These are phyloP conservation scores for Penstemon barbatus DNA, from an alignment of 257 asterid genomes.

Conservation along the genomic window DNA sequence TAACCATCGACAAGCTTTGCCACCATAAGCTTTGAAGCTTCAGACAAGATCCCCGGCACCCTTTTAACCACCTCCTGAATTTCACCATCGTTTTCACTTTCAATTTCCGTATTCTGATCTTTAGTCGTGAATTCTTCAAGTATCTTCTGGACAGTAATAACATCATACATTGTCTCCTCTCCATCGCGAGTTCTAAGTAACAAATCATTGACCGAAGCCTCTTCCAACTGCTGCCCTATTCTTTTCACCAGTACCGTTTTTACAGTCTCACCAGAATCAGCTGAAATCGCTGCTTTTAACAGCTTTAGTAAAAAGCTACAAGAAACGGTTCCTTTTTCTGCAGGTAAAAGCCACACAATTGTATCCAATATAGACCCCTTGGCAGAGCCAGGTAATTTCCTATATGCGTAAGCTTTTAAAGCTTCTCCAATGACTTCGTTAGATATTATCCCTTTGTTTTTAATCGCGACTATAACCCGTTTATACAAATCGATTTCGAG, in stretches of 20 bases:
- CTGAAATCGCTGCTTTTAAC: constrained; percentile 69
- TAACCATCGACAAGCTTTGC: constrained; percentile 84
- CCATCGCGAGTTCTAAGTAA: constrained; percentile 57
- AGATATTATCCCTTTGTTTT: constrained; percentile 51
- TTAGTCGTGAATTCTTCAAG: constrained; percentile 62
- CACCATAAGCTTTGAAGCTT: constrained; percentile 97
- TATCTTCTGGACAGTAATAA: constrained; percentile 55
- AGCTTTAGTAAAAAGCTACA: constrained; percentile 84
- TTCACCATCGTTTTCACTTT: constrained; percentile 51
- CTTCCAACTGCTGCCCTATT: constrained; percentile 89
- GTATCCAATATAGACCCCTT: constrained; percentile 64
- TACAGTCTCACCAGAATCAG: constrained; percentile 56
- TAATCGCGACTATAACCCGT: constrained; percentile 54
- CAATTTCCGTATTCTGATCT: constrained; percentile 46
- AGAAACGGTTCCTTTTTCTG: constrained; percentile 71
- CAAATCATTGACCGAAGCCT: constrained; percentile 78
- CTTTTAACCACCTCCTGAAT: constrained; percentile 60
- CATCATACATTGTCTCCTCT: constrained; percentile 58
- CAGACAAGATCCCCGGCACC: constrained; percentile 76
- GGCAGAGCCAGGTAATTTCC: constrained; percentile 65
- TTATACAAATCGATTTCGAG: constrained; percentile 78
- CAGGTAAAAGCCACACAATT: constrained; percentile 73
- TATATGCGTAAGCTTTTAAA: constrained; percentile 75
- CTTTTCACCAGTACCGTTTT: constrained; percentile 61
- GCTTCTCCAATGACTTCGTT: constrained; percentile 86